phyloP scores from a whole-genome alignment of 768 basidiomycete genomes.

The Rhizopogon rudus region DNA sequence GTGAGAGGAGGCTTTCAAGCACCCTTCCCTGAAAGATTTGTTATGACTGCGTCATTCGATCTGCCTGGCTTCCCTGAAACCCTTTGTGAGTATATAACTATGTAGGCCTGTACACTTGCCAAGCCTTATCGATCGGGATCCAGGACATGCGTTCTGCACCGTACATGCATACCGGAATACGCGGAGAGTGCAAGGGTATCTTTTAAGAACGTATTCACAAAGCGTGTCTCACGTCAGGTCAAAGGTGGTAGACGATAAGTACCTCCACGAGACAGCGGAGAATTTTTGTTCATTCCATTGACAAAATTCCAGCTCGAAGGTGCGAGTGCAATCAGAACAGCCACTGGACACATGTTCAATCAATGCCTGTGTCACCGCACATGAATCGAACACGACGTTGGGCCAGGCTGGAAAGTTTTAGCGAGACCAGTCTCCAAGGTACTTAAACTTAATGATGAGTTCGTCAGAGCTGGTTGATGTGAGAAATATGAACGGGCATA shows the following conservation, averaged over 20 bases:
- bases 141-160: neutral
- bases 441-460: neutral
- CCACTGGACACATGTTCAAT: neutral
- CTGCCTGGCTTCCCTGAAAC: neutral
- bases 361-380: neutral
- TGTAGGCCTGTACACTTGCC: neutral
- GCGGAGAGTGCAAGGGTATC: no score
- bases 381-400: neutral
- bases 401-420: neutral
- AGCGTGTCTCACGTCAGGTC: neutral
- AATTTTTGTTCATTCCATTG: no score
- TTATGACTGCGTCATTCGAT: neutral
- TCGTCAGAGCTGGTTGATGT: neutral
- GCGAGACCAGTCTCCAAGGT: neutral
- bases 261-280: neutral
- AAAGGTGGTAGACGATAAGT: neutral
- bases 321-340: neutral
- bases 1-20: neutral
- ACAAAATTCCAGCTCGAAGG: no score
- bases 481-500: neutral
- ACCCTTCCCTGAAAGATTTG: neutral
- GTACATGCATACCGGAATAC: neutral
- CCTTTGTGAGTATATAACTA: neutral
- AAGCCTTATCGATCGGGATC: neutral
- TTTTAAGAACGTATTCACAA: neutral